Base-by-base conservation (phyloP, 164 flowering plant species). In the Cinnamomum micranthum region DNA sequence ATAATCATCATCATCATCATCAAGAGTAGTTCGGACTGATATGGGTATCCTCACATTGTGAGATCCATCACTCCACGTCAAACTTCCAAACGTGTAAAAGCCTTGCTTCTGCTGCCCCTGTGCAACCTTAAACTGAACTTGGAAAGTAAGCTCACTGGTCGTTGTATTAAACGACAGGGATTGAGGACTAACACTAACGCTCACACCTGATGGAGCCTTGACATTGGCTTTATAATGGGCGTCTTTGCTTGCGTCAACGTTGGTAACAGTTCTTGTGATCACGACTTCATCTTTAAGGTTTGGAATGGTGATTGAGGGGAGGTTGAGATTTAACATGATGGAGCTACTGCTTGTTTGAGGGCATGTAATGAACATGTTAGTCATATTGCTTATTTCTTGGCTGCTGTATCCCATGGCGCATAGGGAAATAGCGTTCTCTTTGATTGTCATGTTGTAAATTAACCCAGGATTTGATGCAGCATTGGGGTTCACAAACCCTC, bases 251-350 rank as follows among this genome's bases (percentile, higher is more conserved):
- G 83, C 86, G 33, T 90, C 91, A 3, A 87, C 94, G 69, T 89
- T 90, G 51, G 90, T 88, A 3, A 88, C 91, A 2, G 77, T 82
- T 82, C 90, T 87, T 41, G 83, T 71, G 5, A 88, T 81, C 0
- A 82, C 77, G 6, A 80, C 17, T 17, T 66, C 73, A 59, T 71
- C 63, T 31, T 68, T 79, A 12, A 88, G 84, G 58, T 83, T 77
- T 1, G 87, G 88, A 68, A 88, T 82, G 65, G 85, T 74, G 68
- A 90, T 85, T 4, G 93, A 87, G 28, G 90, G 91, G 70, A 86
- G 75, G 50, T 90, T 88, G 23, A 86, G 83, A 60, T 84, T 80
- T 2, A 67, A 55, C 0, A 15, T 69, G 19, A 33, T 52, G 22
- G 51, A 60, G 5, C 2, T 65, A 23, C 23, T 68, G 70, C 73